A percentile compares a stretch with the other conserved stretches of the same genome.
Conservation (phyloP, 331 rosid genomes). For the Prunus yedoensis region DNA sequence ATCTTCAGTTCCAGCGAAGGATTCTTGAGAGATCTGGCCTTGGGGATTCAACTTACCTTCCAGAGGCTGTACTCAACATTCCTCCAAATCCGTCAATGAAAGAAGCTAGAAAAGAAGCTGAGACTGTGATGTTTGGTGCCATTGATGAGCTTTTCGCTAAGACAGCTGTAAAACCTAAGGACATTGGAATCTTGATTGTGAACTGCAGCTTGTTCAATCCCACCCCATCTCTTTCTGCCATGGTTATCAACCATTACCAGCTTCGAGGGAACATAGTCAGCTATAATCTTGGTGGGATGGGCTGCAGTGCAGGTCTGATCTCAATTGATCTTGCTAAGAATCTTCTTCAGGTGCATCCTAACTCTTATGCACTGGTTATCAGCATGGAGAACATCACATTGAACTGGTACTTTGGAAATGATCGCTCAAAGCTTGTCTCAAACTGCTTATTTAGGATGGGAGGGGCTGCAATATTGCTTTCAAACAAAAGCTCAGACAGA, state of each 20-base stretch:
- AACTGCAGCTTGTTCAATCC: slow-evolving; percentile 95
- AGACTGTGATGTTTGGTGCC: slow-evolving; percentile 87
- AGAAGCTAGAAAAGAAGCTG: slow-evolving; percentile 96
- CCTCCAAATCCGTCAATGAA: slow-evolving; percentile 95
- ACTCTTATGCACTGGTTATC: slow-evolving; percentile 77
- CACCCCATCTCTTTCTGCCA: slow-evolving; percentile 91
- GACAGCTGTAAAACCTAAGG: slow-evolving; percentile 78
- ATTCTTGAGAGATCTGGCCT: slow-evolving; percentile 97
- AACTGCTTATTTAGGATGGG: slow-evolving; percentile 93
- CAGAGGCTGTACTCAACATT: slow-evolving; percentile 81
- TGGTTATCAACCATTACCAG: slow-evolving; percentile 88
- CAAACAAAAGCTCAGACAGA: slow-evolving; percentile 72
- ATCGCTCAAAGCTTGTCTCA: slow-evolving; percentile 89
- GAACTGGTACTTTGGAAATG: slow-evolving; percentile 95
- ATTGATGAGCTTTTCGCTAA: slow-evolving; percentile 73
- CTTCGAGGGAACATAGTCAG: slow-evolving; percentile 80
- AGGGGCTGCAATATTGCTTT: slow-evolving; percentile 86
- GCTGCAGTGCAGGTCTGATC: slow-evolving; percentile 93
- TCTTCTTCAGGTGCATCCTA: slow-evolving; percentile 86
- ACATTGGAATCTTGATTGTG: slow-evolving; percentile 84
- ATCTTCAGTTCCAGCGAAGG: slow-evolving; percentile 74
- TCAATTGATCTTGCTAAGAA: slow-evolving; percentile 90
- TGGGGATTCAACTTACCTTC: slow-evolving; percentile 83
- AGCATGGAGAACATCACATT: slow-evolving; percentile 97
- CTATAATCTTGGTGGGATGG: slow-evolving; percentile 94